Evolutionary conservation across 306 rosid species (phyloP), one percentile per base, ranked within the genome.

Genomic region (Pyrus communis): DNA sequence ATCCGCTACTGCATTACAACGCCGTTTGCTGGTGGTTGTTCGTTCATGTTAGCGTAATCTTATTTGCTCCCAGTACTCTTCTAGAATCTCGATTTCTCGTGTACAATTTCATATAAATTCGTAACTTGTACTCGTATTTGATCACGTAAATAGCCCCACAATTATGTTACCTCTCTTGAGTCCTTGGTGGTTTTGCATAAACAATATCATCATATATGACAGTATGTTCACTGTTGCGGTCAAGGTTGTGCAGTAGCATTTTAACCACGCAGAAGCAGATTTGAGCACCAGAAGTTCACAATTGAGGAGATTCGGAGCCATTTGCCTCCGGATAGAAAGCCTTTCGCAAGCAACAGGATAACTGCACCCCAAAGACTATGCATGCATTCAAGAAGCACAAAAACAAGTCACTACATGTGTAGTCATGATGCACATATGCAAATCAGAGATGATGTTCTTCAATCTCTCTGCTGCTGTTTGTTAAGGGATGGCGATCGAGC

Each of bases 221-320:
- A 42, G 52, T 62, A 19, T 7, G 38, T 33, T 33, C 2, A 33
- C 38, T 1, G 30, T 19, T 63, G 55, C 18, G 12, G 63, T 77
- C 85, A 80, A 76, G 72, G 84, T 80, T 31, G 70, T 27, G 52
- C 97, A 85, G 78, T 89, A 93, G 80, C 79, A 80, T 54, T 84
- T 60, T 61, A 91, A 79, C 96, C 96, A 91, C 7, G 84, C 73
- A 28, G 77, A 81, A 40, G 93, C 91, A 67, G 92, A 89, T 52
- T 88, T 87, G 67, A 91, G 95, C 73, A 93, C 45, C 33, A 82
- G 82, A 80, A 89, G 84, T 83, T 93, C 92, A 2, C 97, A 97
- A 4, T 9, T 30, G 46, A 93, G 82, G 38, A 93, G 95, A 78
- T 85, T 87, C 42, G 1, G 80, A 75, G 97, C 88, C 95, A 93